These are phyloP conservation scores for Mesembryanthemum crystallinum DNA, from an alignment of 148 eudicot genomes.

Conservation along the genomic window DNA sequence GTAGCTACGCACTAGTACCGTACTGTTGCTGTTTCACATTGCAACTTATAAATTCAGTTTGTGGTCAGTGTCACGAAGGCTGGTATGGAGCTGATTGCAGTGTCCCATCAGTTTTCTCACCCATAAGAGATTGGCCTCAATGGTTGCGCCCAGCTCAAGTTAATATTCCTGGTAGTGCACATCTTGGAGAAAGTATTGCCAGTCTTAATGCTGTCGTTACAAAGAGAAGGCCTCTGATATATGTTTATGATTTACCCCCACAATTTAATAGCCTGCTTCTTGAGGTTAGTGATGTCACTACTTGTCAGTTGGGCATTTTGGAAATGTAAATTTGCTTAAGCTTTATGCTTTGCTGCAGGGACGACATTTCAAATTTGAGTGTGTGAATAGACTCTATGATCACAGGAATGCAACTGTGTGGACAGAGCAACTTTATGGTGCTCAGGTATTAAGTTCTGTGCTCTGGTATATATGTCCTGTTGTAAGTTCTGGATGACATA, in stretches of 20 bases:
- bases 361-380: conserved; percentile 82
- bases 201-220: conserved; percentile 59
- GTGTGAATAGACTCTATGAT: conserved; percentile 89
- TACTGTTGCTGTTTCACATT: conserved; percentile 4
- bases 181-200: conserved; percentile 32
- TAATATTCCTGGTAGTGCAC: conserved; percentile 46
- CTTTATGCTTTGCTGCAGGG: conserved; percentile 52
- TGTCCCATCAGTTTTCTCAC: conserved; percentile 68
- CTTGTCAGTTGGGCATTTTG: conserved; percentile 6
- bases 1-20: too few species aligned
- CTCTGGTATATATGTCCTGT: not conserved
- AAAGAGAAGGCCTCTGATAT: conserved; percentile 89
- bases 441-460: conserved; percentile 60
- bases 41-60: conserved; percentile 19
- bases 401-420: conserved; percentile 65
- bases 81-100: conserved; percentile 98
- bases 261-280: conserved; percentile 79
- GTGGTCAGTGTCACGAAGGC: conserved; percentile 67
- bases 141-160: conserved; percentile 88
- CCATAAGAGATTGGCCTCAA: conserved; percentile 73
- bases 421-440: conserved; percentile 94
- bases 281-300: conserved; percentile 61
- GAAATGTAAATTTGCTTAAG: conserved; percentile 12
- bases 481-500: not conserved
- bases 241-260: conserved; percentile 91